Conservation (phyloP, 495 filamentous ascomycete genomes). For the Trypethelium eluteriae region DNA sequence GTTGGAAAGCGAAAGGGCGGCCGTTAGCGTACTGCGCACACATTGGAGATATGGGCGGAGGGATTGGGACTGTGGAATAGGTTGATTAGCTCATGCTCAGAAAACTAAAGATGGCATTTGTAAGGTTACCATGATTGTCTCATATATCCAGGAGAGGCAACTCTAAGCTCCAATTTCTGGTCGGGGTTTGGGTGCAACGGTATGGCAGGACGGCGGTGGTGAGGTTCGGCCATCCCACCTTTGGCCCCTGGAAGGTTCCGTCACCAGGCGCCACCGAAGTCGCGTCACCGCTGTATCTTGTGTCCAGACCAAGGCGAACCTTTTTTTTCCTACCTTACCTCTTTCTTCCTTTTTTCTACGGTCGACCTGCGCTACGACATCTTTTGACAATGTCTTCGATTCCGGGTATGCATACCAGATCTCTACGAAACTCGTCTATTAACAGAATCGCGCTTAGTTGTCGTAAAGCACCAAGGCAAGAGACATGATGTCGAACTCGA, state of each 20-base stretch:
- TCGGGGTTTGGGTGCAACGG: not conserved
- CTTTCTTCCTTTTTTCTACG: not conserved
- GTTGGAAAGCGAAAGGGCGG: conserved; percentile 90
- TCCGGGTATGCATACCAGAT: conserved; percentile 23
- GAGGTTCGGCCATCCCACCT: not conserved
- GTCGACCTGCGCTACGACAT: not conserved
- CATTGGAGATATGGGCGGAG: conserved; percentile 95
- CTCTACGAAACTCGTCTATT: conserved; percentile 10
- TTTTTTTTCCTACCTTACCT: not conserved
- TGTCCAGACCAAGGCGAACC: not conserved
- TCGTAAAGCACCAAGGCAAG: conserved; percentile 92
- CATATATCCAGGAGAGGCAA: not conserved
- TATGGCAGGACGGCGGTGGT: not conserved
- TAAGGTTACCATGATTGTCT: not conserved
- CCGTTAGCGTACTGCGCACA: conserved; percentile 87
- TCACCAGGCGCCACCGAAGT: not conserved
- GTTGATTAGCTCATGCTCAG: not conserved
- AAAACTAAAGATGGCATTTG: not conserved
- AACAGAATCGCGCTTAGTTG: conserved; percentile 47
- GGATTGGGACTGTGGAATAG: conserved; percentile 69
- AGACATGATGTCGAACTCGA: conserved; percentile 91
- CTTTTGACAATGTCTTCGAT: conserved; percentile 25
- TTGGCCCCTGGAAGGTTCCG: not conserved
- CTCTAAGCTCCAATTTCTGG: not conserved
- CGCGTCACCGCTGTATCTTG: not conserved